Percentiles rank a stretch among this genome's conserved stretches.
These are phyloP conservation scores for Colletotrichum scovillei DNA, from an alignment of 2,329 filamentous ascomycete genomes.

Conservation along the genomic window DNA sequence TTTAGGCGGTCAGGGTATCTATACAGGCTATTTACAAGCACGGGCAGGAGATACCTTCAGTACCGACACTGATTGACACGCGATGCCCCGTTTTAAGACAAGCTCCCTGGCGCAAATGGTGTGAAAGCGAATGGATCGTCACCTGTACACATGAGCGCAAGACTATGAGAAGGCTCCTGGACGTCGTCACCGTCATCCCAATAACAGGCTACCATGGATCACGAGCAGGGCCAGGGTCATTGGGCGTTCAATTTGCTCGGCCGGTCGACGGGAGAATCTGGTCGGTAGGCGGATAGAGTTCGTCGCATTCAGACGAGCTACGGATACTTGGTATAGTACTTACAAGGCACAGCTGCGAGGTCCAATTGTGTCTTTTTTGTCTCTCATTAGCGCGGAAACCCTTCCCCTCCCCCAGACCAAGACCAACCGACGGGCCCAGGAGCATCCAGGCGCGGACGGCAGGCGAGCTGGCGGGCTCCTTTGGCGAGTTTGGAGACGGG, in stretches of 20 bases:
- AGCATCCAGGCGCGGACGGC: slow-evolving; percentile 27
- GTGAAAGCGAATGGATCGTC: slow-evolving; percentile 13
- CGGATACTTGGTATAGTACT: not conserved
- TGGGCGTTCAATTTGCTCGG: not conserved
- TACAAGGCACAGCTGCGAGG: not conserved
- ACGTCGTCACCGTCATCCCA: slow-evolving; percentile 34
- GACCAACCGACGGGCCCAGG: slow-evolving; percentile 27
- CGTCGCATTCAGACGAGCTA: not conserved
- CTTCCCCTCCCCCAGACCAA: slow-evolving; percentile 20
- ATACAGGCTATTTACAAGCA: slow-evolving; percentile 1
- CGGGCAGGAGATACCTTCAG: not conserved
- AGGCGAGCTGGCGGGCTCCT: not conserved
- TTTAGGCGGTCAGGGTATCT: not conserved
- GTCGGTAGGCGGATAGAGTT: not conserved
- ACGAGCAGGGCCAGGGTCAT: not conserved
- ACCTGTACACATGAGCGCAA: not conserved
- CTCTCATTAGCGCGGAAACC: not conserved
- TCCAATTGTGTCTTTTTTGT: not conserved
- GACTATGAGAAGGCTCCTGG: slow-evolving; percentile 20
- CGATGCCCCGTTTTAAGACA: slow-evolving; percentile 26
- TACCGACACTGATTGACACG: slow-evolving; percentile 20
- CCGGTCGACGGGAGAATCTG: slow-evolving; percentile 11
- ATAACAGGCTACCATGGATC: slow-evolving; percentile 32
- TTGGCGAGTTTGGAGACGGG: not conserved
- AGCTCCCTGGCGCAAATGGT: slow-evolving; percentile 10